These are phyloP conservation scores for Tulasnella sp. DNA, from an alignment of 768 basidiomycete species.

Conservation along the genomic window DNA sequence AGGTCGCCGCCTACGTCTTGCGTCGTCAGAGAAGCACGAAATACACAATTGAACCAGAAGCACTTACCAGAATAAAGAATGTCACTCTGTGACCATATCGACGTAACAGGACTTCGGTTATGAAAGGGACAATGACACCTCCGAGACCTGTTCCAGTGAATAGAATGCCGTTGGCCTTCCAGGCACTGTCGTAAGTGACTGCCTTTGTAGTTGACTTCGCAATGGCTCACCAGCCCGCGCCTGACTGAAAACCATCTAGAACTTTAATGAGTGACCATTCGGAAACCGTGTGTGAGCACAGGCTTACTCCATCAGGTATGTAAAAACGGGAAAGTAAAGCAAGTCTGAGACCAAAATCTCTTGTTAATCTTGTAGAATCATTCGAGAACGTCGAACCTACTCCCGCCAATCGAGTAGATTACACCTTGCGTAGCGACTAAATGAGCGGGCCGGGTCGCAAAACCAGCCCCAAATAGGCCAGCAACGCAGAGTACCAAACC, in stretches of 20 bases:
- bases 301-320: slow-evolving; percentile 18
- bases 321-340: slow-evolving; percentile 21
- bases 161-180: slow-evolving; percentile 30
- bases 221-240: slow-evolving; percentile 24
- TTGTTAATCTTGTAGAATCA: not conserved
- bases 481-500: slow-evolving; percentile 15
- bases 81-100: slow-evolving; percentile 17
- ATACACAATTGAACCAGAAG: not conserved
- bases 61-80: slow-evolving; percentile 24
- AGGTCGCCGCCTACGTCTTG: not conserved
- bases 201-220: no score
- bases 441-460: slow-evolving; percentile 15
- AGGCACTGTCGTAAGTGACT: not conserved
- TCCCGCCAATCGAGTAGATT: slow-evolving; percentile 19
- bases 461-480: slow-evolving; percentile 23
- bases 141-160: slow-evolving; percentile 31
- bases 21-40: not conserved
- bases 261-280: no score
- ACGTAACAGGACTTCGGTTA: slow-evolving; percentile 5
- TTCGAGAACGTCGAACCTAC: not conserved
- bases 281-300: not conserved
- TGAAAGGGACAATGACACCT: slow-evolving; percentile 26
- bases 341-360: not conserved
- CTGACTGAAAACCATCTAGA: slow-evolving; percentile 27
- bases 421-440: slow-evolving; percentile 25